Evolutionary conservation across 305 asterid genomes (phyloP), one percentile per base, ranked within the genome.

Genomic region (Plantago coronopus): DNA sequence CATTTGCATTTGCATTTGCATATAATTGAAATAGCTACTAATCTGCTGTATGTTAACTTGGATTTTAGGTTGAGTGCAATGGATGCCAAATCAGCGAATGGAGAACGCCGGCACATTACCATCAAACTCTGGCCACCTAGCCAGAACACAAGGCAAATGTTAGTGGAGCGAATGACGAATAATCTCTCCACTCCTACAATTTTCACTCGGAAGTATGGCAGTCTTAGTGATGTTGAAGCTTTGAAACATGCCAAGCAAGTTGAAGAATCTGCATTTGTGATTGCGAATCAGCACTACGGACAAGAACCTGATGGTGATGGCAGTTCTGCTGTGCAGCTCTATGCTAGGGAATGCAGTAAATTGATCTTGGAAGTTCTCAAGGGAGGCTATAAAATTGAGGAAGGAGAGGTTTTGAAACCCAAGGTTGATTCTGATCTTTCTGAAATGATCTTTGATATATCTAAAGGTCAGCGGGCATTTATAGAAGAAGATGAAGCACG

Each of bases 41-140:
- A 17, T 17, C 17, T 69, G 38, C 13, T 1, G 15, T 10, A 11
- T 48, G 13, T 49, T 46, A 17, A 42, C 70, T 16, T 62, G 53
- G 68, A 45, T 58, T 55, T 48, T 54, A 63, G 70, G 77, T 48
- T 47, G n/a, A 54, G 62, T 58, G 64, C 54, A 51, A 93, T 93
- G 98, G 96, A 93, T 69, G 69, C 81, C 43, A 70, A 74, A 66
- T 29, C 74, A 60, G 70, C 79, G 23, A 80, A 72, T 63, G 84
- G 81, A 21, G 88, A 83, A 66, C 89, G 74, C 55, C 80, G 78
- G 19, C 83, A 83, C 38, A 74, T 77, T 64, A 81, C 91, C 54
- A 85, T 93, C 46, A 93, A 93, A 74, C 89, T 93, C 64, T 93
- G 98, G 98, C 98, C 98, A 22, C 98, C 97, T 31, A 86, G 95